phyloP scores from a whole-genome alignment of 805 yeast genomes.

The Myxozyma nipponensis region DNA sequence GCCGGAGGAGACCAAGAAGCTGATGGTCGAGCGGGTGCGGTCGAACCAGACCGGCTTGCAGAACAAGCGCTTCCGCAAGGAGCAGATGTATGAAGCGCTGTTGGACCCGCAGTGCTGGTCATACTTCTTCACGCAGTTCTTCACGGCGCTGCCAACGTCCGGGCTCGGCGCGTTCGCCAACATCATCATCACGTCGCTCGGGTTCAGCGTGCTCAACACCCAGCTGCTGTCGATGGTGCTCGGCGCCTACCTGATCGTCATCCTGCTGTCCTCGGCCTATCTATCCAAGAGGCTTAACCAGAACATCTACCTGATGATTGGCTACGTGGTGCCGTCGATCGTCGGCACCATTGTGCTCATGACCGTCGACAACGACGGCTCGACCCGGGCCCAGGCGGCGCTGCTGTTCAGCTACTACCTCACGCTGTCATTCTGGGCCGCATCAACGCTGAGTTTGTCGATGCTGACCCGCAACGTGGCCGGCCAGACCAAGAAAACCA shows the following conservation, averaged over 20 bases:
- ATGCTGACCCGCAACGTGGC: constrained; percentile 31
- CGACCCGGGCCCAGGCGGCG: constrained; percentile 31
- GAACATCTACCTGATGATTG: constrained; percentile 32
- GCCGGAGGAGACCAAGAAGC: constrained; percentile 35
- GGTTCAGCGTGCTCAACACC: constrained; percentile 35
- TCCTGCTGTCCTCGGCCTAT: constrained; percentile 33
- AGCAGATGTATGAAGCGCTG: constrained; percentile 16
- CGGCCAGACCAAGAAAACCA: constrained; percentile 32
- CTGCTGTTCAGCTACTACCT: constrained; percentile 36
- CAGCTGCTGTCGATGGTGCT: constrained; percentile 38
- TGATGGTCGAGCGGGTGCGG: constrained; percentile 5
- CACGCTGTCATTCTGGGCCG: constrained; percentile 32
- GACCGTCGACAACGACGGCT: constrained; percentile 30
- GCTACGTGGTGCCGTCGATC: constrained; percentile 36
- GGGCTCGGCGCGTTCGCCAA: constrained; percentile 37
- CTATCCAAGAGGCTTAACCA: constrained; percentile 25
- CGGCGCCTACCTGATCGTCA: constrained; percentile 37
- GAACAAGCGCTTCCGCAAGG: constrained; percentile 13
- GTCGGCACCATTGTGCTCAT: constrained; percentile 36
- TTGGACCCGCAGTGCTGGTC: constrained; percentile 30
- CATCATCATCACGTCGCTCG: constrained; percentile 36
- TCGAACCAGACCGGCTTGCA: constrained; percentile 1
- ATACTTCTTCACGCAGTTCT: constrained; percentile 33
- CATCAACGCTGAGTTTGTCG: constrained; percentile 27
- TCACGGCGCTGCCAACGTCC: constrained; percentile 32